Evolutionary conservation across 495 filamentous ascomycete species (phyloP), one percentile per base, ranked within the genome.

Genomic region (Aspergillus incahuasiensis): DNA sequence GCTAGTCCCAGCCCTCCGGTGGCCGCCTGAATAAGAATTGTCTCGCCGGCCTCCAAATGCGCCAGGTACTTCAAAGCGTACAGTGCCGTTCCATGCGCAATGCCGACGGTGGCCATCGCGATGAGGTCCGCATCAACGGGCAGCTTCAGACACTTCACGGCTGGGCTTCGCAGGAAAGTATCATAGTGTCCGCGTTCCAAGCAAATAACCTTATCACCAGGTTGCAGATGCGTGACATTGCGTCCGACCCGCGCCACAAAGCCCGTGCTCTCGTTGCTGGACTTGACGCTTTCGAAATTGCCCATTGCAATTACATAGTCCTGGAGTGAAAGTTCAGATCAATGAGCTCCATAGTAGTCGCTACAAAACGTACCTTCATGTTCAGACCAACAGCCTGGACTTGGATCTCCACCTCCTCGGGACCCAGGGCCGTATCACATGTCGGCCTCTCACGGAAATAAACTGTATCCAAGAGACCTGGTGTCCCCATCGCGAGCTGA

Each of bases 241-340:
- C 58, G 48, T 0, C 75, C 75, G 24, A 77, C 56, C 3, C 71
- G 63, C 0, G 63, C 64, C n/a, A 79, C 62, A 13, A 68, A 63
- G 5, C 75, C 51, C 18, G 51, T 42, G 22, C 51, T 15, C n/a
- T 54, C 51, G 21, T 18, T 16, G 12, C 51, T 42, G 22, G 47
- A 19, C 15, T 11, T 39, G 16, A 40, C 35, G 35, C 47, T 41
- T 15, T 48, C 51, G 40, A 42, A 25, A 12, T 70, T 46, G n/a
- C 60, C 67, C 46, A 68, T 65, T 5, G 66, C 63, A 28, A 68
- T 59, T 6, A 67, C 48, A 12, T 68, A 56, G 42, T 73, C 70
- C 57, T 52, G 28, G 25, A 28, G 8, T 8, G 8, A 3, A 8
- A 3, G 25, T 28, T 28, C 25, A 28, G 25, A 28, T 28, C 8